Evolutionary conservation across 2,329 filamentous ascomycete genomes (phyloP), one percentile per base, ranked within the genome.

Genomic region (Xylariaceae sp.): DNA sequence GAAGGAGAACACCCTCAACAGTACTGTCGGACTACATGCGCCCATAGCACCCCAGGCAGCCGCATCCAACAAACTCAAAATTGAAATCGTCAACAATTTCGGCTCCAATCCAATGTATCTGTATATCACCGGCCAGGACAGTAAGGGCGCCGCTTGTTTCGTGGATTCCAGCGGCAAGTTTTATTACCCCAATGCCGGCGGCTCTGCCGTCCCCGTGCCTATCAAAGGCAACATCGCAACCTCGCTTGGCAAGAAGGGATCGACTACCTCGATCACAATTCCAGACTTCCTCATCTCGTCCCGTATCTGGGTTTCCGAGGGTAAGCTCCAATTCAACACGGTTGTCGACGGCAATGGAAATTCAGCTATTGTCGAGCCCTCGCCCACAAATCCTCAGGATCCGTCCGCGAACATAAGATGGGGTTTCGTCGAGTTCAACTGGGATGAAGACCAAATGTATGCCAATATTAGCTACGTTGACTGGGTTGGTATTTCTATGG

Each of bases 391-490:
- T 62, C 65, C 72, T 0, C 49, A 57, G 2, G 76, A 79, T 49
- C 72, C 76, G 3, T 76, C 71, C 26, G 66, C 72, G 0, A 68
- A 64, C 2, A 62, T 76, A 36, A 73, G 74, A 61, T 80, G 76
- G 76, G 76, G 76, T 0, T 80, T 79, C 50, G 69, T 77, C 16
- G 77, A 80, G 60, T 65, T 80, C 1, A 73, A 72, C 60, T 75
- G 67, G n/a, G 44, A 60, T 0, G 60, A 68, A 1, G 69, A 70
- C 0, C 63, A 67, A 6, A 61, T 79, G 22, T 78, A 68, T 40
- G 74, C 76, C 56, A 79, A 80, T 62, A 72, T 80, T 50, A 76
- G 71, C 45, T 79, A 75, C 52, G 77, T 80, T 30, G 77, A 80
- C 61, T 79, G 78, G 56, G 72, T 79, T 16, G 70, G 77, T 4